Evolutionary conservation across 129 eudicot genomes (phyloP).

Genomic region (Chrysanthemum seticuspe): DNA sequence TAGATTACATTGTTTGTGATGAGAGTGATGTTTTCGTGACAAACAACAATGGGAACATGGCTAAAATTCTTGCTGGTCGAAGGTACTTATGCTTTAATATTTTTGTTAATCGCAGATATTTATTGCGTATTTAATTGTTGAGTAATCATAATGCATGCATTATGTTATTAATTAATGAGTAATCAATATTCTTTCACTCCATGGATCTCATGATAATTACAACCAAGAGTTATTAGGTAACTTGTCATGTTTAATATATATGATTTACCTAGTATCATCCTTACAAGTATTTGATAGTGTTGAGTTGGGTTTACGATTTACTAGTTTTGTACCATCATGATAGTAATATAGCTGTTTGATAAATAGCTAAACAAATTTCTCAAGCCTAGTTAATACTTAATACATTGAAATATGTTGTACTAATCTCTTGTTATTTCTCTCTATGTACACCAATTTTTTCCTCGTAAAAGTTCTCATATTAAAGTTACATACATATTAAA

Average conservation of each 20-base stretch:
- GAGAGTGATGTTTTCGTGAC: conserved; percentile 92
- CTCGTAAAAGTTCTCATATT: background rate
- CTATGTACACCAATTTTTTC: background rate
- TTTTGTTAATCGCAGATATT: background rate
- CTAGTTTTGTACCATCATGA: background rate
- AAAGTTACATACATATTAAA: background rate
- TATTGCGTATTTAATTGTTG: background rate
- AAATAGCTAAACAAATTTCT: background rate
- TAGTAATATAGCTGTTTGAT: conserved; percentile 5
- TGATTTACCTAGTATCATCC: background rate
- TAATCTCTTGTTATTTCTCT: conserved; percentile 7
- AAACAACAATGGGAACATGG: conserved; percentile 95
- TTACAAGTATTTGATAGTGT: background rate
- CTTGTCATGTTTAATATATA: background rate
- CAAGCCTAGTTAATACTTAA: background rate
- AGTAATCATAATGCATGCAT: background rate
- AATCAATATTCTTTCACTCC: background rate
- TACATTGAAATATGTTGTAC: background rate
- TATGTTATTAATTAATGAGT: background rate
- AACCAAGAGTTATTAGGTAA: background rate
- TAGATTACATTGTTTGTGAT: conserved; percentile 92
- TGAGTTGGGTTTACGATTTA: conserved; percentile 4
- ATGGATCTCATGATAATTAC: background rate
- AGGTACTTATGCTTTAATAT: conserved; percentile 47
- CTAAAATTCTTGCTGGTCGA: conserved; percentile 91